Evolutionary conservation across 129 eudicot genomes (phyloP).

Genomic region (Lonicera japonica): DNA sequence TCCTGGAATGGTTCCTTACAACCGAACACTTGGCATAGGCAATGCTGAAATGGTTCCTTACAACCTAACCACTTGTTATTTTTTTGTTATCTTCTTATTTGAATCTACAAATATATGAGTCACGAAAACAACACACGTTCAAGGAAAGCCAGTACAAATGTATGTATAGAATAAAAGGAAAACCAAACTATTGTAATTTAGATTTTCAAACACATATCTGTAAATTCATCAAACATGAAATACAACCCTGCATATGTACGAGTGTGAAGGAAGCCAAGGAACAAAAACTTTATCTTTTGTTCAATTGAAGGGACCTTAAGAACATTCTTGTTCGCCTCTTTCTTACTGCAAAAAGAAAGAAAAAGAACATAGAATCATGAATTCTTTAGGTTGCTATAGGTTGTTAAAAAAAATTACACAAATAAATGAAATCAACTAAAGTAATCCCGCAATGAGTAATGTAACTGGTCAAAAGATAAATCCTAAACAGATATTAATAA

Average conservation of each 20-base stretch:
- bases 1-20: too few relatives aligned
- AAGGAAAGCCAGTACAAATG: background rate
- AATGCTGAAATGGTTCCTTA: too few relatives aligned
- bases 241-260: too few relatives aligned
- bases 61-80: too few relatives aligned
- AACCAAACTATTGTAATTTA: too few relatives aligned
- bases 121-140: too few relatives aligned
- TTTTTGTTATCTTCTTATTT: too few relatives aligned
- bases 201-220: too few relatives aligned
- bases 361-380: constrained; percentile 11
- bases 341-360: constrained; percentile 52
- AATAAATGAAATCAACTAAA: background rate
- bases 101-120: too few relatives aligned
- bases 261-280: too few relatives aligned
- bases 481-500: background rate
- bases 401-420: background rate
- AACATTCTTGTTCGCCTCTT: constrained; percentile 97
- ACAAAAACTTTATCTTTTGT: constrained; percentile 57
- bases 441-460: background rate
- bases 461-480: background rate
- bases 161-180: background rate
- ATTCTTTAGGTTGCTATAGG: background rate
- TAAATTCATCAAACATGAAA: too few relatives aligned
- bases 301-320: constrained; percentile 96
- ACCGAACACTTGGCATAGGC: too few relatives aligned